Evolutionary conservation across 495 filamentous ascomycete species (phyloP).

Genomic region (Penicillium nucicola): DNA sequence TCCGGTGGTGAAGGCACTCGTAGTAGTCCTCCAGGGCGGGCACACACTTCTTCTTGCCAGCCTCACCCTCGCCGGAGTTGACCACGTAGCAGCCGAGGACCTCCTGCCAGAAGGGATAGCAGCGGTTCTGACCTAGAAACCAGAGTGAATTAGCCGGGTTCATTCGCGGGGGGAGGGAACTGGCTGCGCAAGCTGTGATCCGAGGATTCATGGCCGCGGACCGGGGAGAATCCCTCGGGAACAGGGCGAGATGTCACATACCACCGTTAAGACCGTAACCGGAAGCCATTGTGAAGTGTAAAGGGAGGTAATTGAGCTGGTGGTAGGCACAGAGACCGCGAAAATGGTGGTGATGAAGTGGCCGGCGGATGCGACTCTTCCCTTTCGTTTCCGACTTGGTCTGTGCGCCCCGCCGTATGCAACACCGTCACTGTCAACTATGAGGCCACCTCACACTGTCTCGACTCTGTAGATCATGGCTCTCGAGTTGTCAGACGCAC

Average conservation of each 20-base stretch:
- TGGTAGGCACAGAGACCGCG: conserved; percentile 22
- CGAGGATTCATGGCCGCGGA: conserved; percentile 10
- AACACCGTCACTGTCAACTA: conserved; percentile 23
- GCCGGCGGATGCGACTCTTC: conserved; percentile 36
- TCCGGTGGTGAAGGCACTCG: conserved; percentile 96
- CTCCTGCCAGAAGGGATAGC: conserved; percentile 99
- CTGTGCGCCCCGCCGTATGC: conserved; percentile 36
- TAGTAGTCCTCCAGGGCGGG: conserved; percentile 95
- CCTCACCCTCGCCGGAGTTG: conserved; percentile 70
- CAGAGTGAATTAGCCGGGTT: conserved; percentile 24
- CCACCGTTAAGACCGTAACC: conserved; percentile 79
- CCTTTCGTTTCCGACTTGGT: conserved; percentile 38
- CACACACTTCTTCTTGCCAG: conserved; percentile 84
- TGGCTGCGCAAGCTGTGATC: conserved; percentile 19
- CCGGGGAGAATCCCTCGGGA: not conserved
- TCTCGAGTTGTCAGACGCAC: conserved; percentile 44
- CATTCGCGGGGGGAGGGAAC: conserved; percentile 17
- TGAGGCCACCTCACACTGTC: conserved; percentile 17
- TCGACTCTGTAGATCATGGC: conserved; percentile 30
- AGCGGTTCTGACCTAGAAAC: conserved; percentile 74
- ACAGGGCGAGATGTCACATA: conserved; percentile 39
- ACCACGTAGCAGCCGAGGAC: conserved; percentile 85
- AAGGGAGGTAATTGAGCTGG: conserved; percentile 20
- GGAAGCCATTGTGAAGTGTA: conserved; percentile 63
- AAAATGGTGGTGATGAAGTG: conserved; percentile 21